Base-by-base conservation (phyloP, 805 yeast genomes). In the Danielia oregonensis region DNA sequence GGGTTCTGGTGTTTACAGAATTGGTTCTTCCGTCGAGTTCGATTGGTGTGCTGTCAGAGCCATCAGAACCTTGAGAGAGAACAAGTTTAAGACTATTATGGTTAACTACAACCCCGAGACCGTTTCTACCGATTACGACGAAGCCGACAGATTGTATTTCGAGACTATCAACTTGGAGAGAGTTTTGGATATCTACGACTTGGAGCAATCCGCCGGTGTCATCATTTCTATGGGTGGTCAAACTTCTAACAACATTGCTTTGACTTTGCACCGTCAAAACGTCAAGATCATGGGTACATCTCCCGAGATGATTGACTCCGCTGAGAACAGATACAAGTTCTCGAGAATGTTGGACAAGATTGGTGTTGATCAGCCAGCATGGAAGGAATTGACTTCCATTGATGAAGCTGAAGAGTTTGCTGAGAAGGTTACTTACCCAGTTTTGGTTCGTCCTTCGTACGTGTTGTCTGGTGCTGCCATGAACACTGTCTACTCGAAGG, bases 1-100 rank as follows among this genome's bases (percentile, higher is more conserved):
- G 51, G 98, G 97, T 35, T 88, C 97, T n/a, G 97, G 98, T 71
- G 98, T 93, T 33, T 91, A 91, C 77, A 79, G 98, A 65, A 91
- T 91, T 61, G 98, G 98, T 40, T 89, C 97, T 2, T 88, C 97
- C 21, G 98, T 91, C 36, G 98, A 93, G 69, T 91, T 91, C 55
- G 98, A 91, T 65, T 91, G 98, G 98, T 91, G 98, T 74, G 98
- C 97, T 36, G 98, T 91, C 44, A 78, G 93, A 45, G 85, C 98
- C 39, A 96, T 95, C 37, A 81, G 97, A 60, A 88, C 97, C 28
- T 78, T 91, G 52, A 80, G 98, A 63, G 83, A 78, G 35, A 72
- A 78, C 36, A 95, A 95, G 45, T 82, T 80, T 61, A 86, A 82
- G 65, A 91, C 98, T 21, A 80, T 91, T 48, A 91, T 91, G 98